Evolutionary conservation across 1,284 basidiomycete genomes (phyloP), one percentile per base, ranked within the genome.

Genomic region (Boletellus deceptivus): DNA sequence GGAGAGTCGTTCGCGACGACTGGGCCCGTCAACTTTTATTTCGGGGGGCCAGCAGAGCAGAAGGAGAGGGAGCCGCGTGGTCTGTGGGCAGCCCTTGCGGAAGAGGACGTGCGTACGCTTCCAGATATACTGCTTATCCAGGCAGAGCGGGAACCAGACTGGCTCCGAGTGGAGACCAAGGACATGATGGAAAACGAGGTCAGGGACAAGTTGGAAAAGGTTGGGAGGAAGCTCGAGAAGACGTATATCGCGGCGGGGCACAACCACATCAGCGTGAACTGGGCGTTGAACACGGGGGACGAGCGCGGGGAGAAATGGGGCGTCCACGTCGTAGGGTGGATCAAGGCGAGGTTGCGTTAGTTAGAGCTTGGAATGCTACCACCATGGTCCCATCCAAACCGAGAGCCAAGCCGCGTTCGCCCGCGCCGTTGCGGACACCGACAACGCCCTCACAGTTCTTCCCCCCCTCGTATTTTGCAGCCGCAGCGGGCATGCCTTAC

Each of bases 401-500:
- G 14, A 55, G 52, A 44, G 55, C 49, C 53, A 57, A 60, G 16
- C 59, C 65, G n/a, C 70, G 67, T 25, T 70, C 71, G 20, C 69
- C 69, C 0, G 63, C 59, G 13, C 56, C 55, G 53, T 27, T 54
- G 56, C 39, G 59, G 43, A 53, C 67, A 20, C 61, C 66, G 22
- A 55, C 64, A 24, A 54, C 61, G 2, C 59, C 67, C n/a, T 52
- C 68, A 3, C 61, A 55, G 49, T 86, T 82, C 57, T 66, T 79
- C 16, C 83, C 84, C 7, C 83, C 84, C 0, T 79, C 84, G 29
- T 76, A 84, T 56, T 86, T 83, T 64, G 84, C 84, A 18, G 80
- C 79, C 2, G 83, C 82, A 2, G 82, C 77, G 4, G 80, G 79
- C 2, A 52, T 77, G 9, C 39, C 61, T 1, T 68, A 68, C 52